Evolutionary conservation across 2,329 filamentous ascomycete species (phyloP).

Genomic region (Grosmannia clavigera): DNA sequence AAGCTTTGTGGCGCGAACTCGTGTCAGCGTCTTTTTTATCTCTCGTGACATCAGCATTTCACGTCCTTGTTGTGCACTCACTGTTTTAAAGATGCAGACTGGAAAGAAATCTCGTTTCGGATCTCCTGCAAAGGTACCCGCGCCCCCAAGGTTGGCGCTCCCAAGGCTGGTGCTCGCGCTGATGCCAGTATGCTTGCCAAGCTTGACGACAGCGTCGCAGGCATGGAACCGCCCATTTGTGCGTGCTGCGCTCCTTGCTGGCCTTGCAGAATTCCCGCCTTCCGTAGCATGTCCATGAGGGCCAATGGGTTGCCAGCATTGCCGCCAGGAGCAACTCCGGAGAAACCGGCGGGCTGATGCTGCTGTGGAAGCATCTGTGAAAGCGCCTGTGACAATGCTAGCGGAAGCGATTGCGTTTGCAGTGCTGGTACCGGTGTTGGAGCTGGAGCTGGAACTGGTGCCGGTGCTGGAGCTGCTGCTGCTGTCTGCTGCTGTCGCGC

Average conservation of each 20-base stretch:
- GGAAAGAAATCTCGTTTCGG: slow-evolving; percentile 43
- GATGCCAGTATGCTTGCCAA: slow-evolving; percentile 17
- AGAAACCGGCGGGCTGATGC: neutral
- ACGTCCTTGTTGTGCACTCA: slow-evolving; percentile 28
- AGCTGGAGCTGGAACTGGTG: neutral
- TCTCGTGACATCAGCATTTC: neutral
- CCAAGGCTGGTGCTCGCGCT: slow-evolving; percentile 9
- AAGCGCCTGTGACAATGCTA: slow-evolving; percentile 12
- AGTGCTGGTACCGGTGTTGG: neutral
- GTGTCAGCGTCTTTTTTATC: neutral
- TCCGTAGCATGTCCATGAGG: slow-evolving; percentile 54
- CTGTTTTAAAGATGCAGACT: slow-evolving; percentile 60
- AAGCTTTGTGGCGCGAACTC: slow-evolving; percentile 34
- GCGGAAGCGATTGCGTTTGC: neutral
- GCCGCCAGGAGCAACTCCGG: neutral
- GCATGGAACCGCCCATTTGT: slow-evolving; percentile 19
- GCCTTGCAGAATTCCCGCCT: slow-evolving; percentile 47
- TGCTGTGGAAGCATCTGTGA: neutral
- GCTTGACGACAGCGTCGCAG: slow-evolving; percentile 15
- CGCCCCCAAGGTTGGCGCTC: slow-evolving; percentile 7
- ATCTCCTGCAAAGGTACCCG: slow-evolving; percentile 15
- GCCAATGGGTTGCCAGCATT: slow-evolving; percentile 31
- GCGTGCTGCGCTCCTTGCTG: slow-evolving; percentile 17
- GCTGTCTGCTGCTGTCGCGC: slow-evolving; percentile 28
- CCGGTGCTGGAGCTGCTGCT: neutral